A percentile compares a stretch with the other conserved stretches of the same genome.
Evolutionary conservation across 257 asterid species (phyloP).

Genomic region (Agastache rugosa): DNA sequence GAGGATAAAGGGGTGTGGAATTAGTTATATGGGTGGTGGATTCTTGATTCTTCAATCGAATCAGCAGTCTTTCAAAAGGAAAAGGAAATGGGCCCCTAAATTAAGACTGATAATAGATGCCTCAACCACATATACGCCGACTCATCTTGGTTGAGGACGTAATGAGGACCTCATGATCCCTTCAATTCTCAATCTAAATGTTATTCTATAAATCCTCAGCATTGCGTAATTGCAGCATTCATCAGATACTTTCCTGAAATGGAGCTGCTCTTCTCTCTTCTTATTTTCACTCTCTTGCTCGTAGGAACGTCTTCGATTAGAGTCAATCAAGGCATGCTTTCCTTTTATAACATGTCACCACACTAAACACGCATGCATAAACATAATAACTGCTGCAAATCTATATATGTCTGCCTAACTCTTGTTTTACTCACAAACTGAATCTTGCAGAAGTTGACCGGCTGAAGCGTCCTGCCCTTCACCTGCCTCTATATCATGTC

Average conservation of each 20-base stretch:
- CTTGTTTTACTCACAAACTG: not conserved
- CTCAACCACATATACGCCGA: constrained; percentile 40
- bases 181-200: constrained; percentile 16
- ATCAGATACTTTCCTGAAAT: constrained; percentile 33
- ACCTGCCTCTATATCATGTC: constrained; percentile 50
- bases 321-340: constrained; percentile 46
- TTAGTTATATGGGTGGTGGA: constrained; percentile 30
- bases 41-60: constrained; percentile 26
- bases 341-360: not conserved
- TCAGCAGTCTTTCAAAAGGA: constrained; percentile 23
- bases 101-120: constrained; percentile 34
- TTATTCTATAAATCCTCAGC: constrained; percentile 37
- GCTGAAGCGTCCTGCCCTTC: constrained; percentile 35
- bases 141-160: constrained; percentile 37
- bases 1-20: constrained; percentile 17
- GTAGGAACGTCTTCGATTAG: constrained; percentile 43
- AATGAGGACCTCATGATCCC: constrained; percentile 38
- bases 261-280: constrained; percentile 40
- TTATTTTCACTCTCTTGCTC: constrained; percentile 44
- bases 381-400: not conserved
- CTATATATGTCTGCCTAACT: constrained; percentile 9
- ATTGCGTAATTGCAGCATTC: constrained; percentile 15
- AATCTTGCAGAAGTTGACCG: constrained; percentile 39
- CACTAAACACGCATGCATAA: not conserved
- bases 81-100: constrained; percentile 46